Percentiles rank a stretch among this genome's conserved stretches.
Evolutionary conservation across 306 rosid species (phyloP).

Genomic region (Hylodesmum podocarpum): DNA sequence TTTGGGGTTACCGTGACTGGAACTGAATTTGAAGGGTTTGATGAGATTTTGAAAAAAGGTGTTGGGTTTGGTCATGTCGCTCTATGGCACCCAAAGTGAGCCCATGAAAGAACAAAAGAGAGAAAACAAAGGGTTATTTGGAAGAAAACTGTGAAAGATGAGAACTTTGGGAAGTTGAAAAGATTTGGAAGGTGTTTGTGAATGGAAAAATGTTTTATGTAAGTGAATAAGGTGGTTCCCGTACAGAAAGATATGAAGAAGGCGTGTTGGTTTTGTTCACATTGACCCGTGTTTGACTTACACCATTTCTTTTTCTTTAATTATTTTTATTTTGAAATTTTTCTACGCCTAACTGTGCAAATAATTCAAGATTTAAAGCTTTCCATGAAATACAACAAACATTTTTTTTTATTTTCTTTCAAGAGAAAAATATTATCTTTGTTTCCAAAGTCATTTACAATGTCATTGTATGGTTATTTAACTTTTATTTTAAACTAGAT

Average conservation of each 20-base stretch:
- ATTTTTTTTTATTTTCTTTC: too few relatives aligned
- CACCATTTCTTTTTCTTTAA: neutral
- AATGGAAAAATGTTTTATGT: neutral
- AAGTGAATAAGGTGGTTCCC: neutral
- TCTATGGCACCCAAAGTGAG: slow-evolving; percentile 15
- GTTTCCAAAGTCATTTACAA: too few relatives aligned
- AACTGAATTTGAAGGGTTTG: slow-evolving; percentile 43
- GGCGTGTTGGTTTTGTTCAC: neutral
- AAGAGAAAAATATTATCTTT: too few relatives aligned
- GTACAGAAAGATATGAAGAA: neutral
- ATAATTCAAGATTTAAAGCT: too few relatives aligned
- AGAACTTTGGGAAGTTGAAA: neutral
- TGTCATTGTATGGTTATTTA: too few relatives aligned
- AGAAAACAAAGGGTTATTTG: neutral
- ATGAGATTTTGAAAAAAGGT: slow-evolving; percentile 45
- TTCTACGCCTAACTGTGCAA: neutral
- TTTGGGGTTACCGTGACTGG: slow-evolving; percentile 37
- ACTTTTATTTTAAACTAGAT: too few relatives aligned
- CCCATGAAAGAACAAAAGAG: slow-evolving; percentile 33
- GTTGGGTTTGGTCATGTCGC: slow-evolving; percentile 55
- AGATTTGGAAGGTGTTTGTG: neutral
- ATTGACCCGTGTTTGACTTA: neutral
- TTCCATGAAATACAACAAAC: neutral
- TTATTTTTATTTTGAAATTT: neutral
- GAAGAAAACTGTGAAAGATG: neutral